phyloP scores from a whole-genome alignment of 2,329 filamentous ascomycete species.

The Diaporthe nobilis region DNA sequence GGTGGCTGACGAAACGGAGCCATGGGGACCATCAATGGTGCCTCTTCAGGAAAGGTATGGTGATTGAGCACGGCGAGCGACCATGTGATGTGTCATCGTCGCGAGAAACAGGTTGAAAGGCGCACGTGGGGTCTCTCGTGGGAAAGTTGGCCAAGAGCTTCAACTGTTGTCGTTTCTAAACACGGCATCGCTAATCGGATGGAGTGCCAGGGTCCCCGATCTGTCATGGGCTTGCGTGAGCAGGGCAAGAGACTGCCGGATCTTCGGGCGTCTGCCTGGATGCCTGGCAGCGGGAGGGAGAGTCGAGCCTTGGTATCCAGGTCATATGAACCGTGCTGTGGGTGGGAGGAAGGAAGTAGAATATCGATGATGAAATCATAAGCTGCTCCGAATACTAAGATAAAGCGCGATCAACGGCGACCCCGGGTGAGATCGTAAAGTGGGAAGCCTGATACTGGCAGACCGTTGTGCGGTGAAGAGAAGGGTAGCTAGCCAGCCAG shows the following conservation, averaged over 20 bases:
- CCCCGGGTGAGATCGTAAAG: constrained; percentile 29
- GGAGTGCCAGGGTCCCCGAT: constrained; percentile 21
- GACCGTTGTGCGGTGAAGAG: neutral
- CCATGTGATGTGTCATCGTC: neutral
- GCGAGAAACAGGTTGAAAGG: constrained; percentile 3
- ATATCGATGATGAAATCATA: constrained; percentile 37
- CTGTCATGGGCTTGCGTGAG: constrained; percentile 25
- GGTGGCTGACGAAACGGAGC: constrained; percentile 16
- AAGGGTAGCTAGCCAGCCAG: constrained; percentile 12
- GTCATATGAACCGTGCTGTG: constrained; percentile 24
- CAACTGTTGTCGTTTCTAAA: constrained; percentile 1
- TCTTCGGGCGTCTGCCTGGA: constrained; percentile 26
- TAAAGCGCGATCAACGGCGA: constrained; percentile 29
- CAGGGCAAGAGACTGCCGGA: constrained; percentile 22
- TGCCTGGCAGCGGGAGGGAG: constrained; percentile 26
- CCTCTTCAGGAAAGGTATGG: constrained; percentile 23
- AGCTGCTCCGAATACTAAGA: constrained; percentile 24
- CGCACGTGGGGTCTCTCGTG: constrained; percentile 16
- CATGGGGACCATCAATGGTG: neutral
- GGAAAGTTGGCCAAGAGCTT: constrained; percentile 17
- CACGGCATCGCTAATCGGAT: constrained; percentile 15
- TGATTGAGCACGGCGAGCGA: neutral
- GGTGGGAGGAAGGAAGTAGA: constrained; percentile 33
- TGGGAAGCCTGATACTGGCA: constrained; percentile 15
- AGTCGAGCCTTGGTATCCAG: constrained; percentile 20